phyloP scores from a whole-genome alignment of 2,329 filamentous ascomycete species.

The Neofusicoccum kwambonambiense region DNA sequence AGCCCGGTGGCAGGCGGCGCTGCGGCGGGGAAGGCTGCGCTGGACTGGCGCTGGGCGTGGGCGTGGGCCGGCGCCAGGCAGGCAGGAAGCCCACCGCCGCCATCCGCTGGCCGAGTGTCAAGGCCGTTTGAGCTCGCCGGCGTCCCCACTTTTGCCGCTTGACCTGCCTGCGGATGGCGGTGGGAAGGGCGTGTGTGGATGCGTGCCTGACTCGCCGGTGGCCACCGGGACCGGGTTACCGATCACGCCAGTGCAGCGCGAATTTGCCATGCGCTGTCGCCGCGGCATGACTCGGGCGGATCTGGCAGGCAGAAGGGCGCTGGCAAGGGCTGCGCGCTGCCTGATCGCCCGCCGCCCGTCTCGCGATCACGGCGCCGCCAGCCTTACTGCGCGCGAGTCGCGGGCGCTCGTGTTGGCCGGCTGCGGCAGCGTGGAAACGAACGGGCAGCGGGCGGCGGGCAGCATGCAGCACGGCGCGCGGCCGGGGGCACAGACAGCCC shows the following conservation, averaged over 20 bases:
- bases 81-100: neutral
- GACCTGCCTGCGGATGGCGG: slow-evolving; percentile 19
- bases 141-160: slow-evolving; percentile 18
- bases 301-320: neutral
- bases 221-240: neutral
- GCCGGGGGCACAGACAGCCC: neutral
- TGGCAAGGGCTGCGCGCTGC: neutral
- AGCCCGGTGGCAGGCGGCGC: neutral
- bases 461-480: neutral
- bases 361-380: neutral
- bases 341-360: neutral
- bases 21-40: slow-evolving; percentile 9
- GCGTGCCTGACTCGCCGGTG: slow-evolving; percentile 15
- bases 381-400: slow-evolving; percentile 2
- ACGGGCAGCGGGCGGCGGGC: neutral
- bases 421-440: neutral
- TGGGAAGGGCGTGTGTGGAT: slow-evolving; percentile 14
- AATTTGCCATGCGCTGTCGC: slow-evolving; percentile 11
- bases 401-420: neutral
- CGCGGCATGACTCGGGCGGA: slow-evolving; percentile 6
- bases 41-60: neutral
- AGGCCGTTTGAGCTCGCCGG: slow-evolving; percentile 9
- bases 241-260: slow-evolving; percentile 16
- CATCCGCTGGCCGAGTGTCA: slow-evolving; percentile 14
- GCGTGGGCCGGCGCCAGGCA: neutral